These are phyloP conservation scores for Crithidia acanthocephali DNA, from an alignment of 208 protist species.

Conservation along the genomic window DNA sequence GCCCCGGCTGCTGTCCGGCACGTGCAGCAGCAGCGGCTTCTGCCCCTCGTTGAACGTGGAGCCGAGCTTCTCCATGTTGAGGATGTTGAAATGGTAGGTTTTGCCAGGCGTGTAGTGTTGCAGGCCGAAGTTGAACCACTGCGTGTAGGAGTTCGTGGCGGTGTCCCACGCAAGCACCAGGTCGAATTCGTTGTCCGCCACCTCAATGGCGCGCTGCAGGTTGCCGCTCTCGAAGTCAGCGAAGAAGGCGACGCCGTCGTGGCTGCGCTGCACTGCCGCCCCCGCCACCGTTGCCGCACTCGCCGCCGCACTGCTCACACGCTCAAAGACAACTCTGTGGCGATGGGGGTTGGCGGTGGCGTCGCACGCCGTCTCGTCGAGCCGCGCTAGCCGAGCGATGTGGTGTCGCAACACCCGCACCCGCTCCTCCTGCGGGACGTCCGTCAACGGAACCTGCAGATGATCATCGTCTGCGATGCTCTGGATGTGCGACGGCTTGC, in stretches of 20 bases:
- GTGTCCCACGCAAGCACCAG: constrained; percentile 94
- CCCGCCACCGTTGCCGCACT: not conserved
- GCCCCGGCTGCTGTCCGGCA: constrained; percentile 29
- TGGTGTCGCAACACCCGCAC: constrained; percentile 62
- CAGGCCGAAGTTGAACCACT: constrained; percentile 98
- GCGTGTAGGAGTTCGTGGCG: constrained; percentile 94
- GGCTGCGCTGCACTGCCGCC: constrained; percentile 4
- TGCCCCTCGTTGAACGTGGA: constrained; percentile 97
- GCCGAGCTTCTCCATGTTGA: constrained; percentile 96
- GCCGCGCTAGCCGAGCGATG: constrained; percentile 50
- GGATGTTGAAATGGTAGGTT: constrained; percentile 96
- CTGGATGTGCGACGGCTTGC: constrained; percentile 5
- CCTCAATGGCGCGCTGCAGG: constrained; percentile 89
- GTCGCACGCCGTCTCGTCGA: constrained; percentile 44
- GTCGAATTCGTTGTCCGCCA: constrained; percentile 94
- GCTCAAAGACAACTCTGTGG: constrained; percentile 38
- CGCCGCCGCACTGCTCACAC: constrained; percentile 5
- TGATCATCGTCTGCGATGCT: constrained; percentile 22
- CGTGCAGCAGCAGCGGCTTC: constrained; percentile 90
- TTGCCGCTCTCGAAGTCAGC: constrained; percentile 96
- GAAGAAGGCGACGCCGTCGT: constrained; percentile 76
- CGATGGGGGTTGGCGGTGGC: constrained; percentile 33
- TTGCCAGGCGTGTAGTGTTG: constrained; percentile 57
- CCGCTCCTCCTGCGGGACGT: constrained; percentile 40
- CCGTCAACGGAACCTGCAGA: constrained; percentile 31